These are phyloP conservation scores for Morella rubra DNA, from an alignment of 306 rosid genomes.

Conservation along the genomic window DNA sequence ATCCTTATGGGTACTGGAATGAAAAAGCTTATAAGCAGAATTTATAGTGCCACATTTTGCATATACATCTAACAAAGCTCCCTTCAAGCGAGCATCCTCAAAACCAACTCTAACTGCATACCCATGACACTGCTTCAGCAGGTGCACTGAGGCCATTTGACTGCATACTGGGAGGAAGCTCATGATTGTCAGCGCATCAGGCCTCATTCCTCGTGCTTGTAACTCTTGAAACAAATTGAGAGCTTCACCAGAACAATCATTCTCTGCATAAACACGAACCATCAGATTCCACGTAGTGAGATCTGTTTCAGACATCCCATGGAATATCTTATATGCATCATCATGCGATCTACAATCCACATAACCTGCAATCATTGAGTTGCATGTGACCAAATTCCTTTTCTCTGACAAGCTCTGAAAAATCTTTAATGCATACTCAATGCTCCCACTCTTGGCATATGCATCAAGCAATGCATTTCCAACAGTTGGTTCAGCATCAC, in stretches of 20 bases:
- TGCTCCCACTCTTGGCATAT: slow-evolving; percentile 73
- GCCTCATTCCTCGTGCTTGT: slow-evolving; percentile 73
- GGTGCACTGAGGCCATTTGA: slow-evolving; percentile 66
- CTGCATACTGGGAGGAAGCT: slow-evolving; percentile 71
- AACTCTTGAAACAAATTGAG: slow-evolving; percentile 47
- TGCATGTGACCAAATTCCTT: slow-evolving; percentile 62
- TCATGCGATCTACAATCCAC: slow-evolving; percentile 56
- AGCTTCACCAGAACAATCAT: slow-evolving; percentile 64
- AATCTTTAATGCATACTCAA: slow-evolving; percentile 55
- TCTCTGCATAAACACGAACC: slow-evolving; percentile 75
- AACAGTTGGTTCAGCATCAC: slow-evolving; percentile 50
- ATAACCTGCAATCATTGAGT: slow-evolving; percentile 71
- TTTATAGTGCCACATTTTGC: slow-evolving; percentile 72
- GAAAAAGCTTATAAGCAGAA: slow-evolving; percentile 60
- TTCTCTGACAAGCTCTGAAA: slow-evolving; percentile 55
- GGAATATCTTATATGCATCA: slow-evolving; percentile 55
- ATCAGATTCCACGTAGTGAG: slow-evolving; percentile 90
- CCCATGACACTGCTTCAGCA: slow-evolving; percentile 73
- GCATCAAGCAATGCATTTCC: slow-evolving; percentile 87
- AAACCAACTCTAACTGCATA: slow-evolving; percentile 63
- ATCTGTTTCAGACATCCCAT: slow-evolving; percentile 64
- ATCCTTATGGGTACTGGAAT: slow-evolving; percentile 58
- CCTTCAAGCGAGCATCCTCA: slow-evolving; percentile 57
- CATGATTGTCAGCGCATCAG: slow-evolving; percentile 75
- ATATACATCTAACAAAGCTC: slow-evolving; percentile 75